Evolutionary conservation across 1,284 basidiomycete genomes (phyloP), one percentile per base, ranked within the genome.

Genomic region (Ceratobasidium sp.): DNA sequence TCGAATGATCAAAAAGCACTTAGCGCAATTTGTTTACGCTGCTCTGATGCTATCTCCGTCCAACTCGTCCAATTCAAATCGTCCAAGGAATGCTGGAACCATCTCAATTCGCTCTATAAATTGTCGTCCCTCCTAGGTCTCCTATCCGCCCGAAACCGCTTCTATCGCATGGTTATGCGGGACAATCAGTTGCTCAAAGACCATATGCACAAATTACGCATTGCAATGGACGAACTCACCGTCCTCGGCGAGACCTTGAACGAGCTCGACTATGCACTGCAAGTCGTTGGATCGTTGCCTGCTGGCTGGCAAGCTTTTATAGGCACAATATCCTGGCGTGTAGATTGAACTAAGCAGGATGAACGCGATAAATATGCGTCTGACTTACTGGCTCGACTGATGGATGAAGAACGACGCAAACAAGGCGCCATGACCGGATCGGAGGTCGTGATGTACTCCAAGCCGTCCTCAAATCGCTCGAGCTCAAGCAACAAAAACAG

Each of bases 151-250:
- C 41, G 58, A 28, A 60, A 60, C 28, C 36, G 14, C 21, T 60
- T 60, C 41, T 60, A 60, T 28, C 12, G 59, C 59, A 61, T 12
- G 2, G 28, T 46, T 5, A 61, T 61, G 59, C 28, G 59, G 14
- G 59, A 61, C 23, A 28, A 61, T 34, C 59, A 61, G n/a, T 46
- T 28, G 43, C 59, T 61, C 14, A 43, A 61, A 32, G 59, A 46
- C 26, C 59, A 61, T 61, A 61, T 61, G 59, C 59, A 36, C 28
- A 43, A 61, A 4, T 16, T 61, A 23, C 43, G 43, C 23, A 61
- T 61, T 61, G 41, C 41, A 30, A n/a, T 46, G 14, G 36, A 39
- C 36, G 36, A 39, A 39, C 36, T 39, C 14, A 39, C 36, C 14
- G 36, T 39, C 8, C 45, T 61, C 3, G 59, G 59, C 5, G 59